A percentile compares a stretch with the other conserved stretches of the same genome.
Evolutionary conservation across 345 rosid species (phyloP).

Genomic region (Dovyalis caffra): DNA sequence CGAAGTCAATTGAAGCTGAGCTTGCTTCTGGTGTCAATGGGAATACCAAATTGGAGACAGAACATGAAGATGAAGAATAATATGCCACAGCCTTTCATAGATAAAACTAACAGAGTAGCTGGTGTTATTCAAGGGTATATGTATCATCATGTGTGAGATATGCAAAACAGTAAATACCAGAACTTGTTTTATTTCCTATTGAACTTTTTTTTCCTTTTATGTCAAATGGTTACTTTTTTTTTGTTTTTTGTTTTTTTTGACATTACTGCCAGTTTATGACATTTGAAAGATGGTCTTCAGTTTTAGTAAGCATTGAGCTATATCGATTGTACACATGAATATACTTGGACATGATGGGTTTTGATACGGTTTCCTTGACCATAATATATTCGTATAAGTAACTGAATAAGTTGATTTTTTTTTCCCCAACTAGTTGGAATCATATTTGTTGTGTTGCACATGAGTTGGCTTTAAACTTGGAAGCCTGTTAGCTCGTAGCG

Average conservation of each 20-base stretch:
- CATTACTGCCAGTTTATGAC: neutral
- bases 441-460: too few relatives aligned
- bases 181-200: neutral
- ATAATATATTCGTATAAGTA: too few relatives aligned
- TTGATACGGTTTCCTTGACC: too few relatives aligned
- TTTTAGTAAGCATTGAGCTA: too few relatives aligned
- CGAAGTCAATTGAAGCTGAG: conserved; percentile 60
- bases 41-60: conserved; percentile 16
- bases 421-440: too few relatives aligned
- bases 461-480: too few relatives aligned
- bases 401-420: too few relatives aligned
- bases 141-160: neutral
- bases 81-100: conserved; percentile 1
- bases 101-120: conserved; percentile 15
- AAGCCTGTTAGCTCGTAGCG: too few relatives aligned
- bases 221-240: neutral
- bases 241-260: neutral
- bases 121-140: neutral
- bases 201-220: too few relatives aligned
- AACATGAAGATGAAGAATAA: conserved; percentile 45
- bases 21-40: conserved; percentile 51
- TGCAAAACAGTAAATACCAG: neutral
- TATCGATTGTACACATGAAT: too few relatives aligned
- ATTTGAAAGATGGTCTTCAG: neutral
- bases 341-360: too few relatives aligned